Conservation (phyloP, 495 filamentous ascomycete genomes). For the Coniosporium apollinis region DNA sequence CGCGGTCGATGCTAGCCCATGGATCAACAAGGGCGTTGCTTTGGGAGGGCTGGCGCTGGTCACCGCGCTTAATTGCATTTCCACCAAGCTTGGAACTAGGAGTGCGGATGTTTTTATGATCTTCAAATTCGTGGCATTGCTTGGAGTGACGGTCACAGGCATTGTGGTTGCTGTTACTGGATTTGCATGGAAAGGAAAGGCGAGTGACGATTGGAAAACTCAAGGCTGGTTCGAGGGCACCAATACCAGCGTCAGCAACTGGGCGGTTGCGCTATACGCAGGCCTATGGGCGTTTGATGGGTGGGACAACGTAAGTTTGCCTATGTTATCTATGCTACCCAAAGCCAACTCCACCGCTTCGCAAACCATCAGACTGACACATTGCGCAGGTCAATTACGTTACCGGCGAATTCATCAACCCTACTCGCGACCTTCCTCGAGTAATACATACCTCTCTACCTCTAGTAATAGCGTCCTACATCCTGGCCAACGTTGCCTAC, state of each 20-base stretch:
- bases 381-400: conserved; percentile 75
- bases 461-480: conserved; percentile 75
- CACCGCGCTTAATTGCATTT: conserved; percentile 75
- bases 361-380: background rate
- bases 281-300: conserved; percentile 97
- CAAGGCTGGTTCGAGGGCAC: conserved; percentile 81
- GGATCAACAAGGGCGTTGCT: conserved; percentile 84
- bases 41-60: conserved; percentile 57
- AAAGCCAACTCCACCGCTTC: background rate
- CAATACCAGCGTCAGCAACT: conserved; percentile 56
- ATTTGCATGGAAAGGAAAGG: conserved; percentile 52
- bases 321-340: background rate
- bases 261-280: conserved; percentile 87
- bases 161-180: conserved; percentile 83
- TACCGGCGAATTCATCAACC: conserved; percentile 86
- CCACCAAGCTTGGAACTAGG: conserved; percentile 69
- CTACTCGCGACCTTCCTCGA: conserved; percentile 73
- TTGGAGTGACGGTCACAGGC: conserved; percentile 75
- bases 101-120: conserved; percentile 89
- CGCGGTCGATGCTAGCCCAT: conserved; percentile 53
- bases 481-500: conserved; percentile 82
- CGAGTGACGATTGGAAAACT: conserved; percentile 76
- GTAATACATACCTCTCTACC: conserved; percentile 97
- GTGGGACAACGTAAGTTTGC: conserved; percentile 79
- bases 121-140: conserved; percentile 79